Evolutionary conservation across 1,284 basidiomycete genomes (phyloP).

Genomic region (Trichosporon faecale): DNA sequence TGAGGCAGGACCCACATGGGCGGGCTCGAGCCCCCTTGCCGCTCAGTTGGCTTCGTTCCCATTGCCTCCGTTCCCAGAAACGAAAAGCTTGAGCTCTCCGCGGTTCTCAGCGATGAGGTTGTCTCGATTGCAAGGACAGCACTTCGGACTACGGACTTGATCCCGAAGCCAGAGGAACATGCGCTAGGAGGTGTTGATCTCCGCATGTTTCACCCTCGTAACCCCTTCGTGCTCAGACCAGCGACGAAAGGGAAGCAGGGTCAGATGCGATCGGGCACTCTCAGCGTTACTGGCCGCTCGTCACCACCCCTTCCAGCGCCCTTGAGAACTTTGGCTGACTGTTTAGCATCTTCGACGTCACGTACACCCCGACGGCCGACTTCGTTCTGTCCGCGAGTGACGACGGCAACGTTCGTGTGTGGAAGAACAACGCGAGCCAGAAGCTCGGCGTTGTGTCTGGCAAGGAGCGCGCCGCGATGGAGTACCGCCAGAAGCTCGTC

Average conservation of each 20-base stretch:
- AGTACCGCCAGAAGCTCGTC: conserved; percentile 85
- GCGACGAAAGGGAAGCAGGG: background rate
- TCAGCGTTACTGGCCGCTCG: background rate
- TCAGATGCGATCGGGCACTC: background rate
- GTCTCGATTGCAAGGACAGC: background rate
- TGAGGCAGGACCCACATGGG: too few species aligned
- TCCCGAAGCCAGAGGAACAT: background rate
- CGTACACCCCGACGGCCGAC: conserved; percentile 83
- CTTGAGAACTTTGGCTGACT: background rate
- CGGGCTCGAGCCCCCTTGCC: too few species aligned
- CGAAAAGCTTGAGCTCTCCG: background rate
- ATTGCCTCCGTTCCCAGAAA: background rate
- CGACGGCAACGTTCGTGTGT: conserved; percentile 93
- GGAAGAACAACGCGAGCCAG: conserved; percentile 92
- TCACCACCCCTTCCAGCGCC: background rate
- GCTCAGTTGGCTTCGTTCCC: too few species aligned
- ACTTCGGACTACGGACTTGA: background rate
- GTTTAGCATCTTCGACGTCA: conserved; percentile 55
- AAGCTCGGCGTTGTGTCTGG: conserved; percentile 87
- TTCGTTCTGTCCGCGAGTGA: conserved; percentile 93
- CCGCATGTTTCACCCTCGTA: background rate
- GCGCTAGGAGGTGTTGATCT: background rate
- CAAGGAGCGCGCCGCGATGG: conserved; percentile 86
- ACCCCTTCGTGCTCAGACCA: background rate
- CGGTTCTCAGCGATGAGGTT: background rate